Percentiles rank a stretch among this genome's conserved stretches.
phyloP scores from a whole-genome alignment of 2,329 filamentous ascomycete species.

The Lasiodiplodia theobromae region DNA sequence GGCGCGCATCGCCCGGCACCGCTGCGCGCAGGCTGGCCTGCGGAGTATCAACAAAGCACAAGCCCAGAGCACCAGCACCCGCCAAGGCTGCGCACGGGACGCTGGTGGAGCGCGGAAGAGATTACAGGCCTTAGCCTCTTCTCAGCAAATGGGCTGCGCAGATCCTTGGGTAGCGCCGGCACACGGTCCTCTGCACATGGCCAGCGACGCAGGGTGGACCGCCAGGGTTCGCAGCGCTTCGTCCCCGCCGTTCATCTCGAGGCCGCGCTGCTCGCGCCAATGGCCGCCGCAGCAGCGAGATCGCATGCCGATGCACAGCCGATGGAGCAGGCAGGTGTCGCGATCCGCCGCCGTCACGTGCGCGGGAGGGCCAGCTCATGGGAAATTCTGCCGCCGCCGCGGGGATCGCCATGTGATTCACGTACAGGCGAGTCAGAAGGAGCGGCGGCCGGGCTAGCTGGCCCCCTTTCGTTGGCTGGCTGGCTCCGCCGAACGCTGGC shows the following conservation, averaged over 20 bases:
- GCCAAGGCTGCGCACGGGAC: conserved; percentile 12
- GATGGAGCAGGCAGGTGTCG: neutral
- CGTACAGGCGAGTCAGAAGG: conserved; percentile 22
- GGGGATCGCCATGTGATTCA: conserved; percentile 1
- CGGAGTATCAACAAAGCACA: conserved; percentile 6
- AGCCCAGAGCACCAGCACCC: conserved; percentile 3
- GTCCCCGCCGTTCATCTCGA: neutral
- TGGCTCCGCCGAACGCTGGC: conserved; percentile 4
- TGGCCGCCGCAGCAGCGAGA: neutral
- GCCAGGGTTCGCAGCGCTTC: conserved; percentile 5
- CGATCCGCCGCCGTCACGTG: conserved; percentile 9
- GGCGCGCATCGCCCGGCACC: conserved; percentile 12
- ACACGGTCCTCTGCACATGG: conserved; percentile 21
- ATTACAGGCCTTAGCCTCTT: conserved; percentile 13
- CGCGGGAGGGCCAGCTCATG: neutral
- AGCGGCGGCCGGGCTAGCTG: conserved; percentile 2
- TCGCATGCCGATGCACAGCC: neutral
- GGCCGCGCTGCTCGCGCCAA: neutral
- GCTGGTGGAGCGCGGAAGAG: conserved; percentile 21
- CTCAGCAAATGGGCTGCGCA: conserved; percentile 20
- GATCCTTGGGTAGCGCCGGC: conserved; percentile 19
- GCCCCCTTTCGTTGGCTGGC: conserved; percentile 19
- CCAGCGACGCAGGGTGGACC: conserved; percentile 18
- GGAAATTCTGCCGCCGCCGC: conserved; percentile 24
- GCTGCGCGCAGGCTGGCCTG: neutral